A percentile compares a stretch with the other conserved stretches of the same genome.
Evolutionary conservation across 1,139 yeast genomes (phyloP).

Genomic region (Candida freyschussii): DNA sequence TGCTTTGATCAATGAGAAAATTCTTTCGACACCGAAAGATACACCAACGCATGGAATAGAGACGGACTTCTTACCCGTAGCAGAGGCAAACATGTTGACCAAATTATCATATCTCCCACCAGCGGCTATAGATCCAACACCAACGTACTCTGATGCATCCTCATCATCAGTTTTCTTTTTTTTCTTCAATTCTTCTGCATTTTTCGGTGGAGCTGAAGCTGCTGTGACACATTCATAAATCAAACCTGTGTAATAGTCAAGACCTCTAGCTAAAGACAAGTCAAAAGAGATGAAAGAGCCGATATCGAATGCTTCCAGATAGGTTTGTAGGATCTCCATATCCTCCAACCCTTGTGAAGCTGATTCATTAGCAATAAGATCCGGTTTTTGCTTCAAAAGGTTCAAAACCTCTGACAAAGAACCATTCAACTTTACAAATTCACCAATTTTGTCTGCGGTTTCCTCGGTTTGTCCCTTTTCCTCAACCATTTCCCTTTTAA

Average conservation of each 20-base stretch:
- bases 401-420: slow-evolving; percentile 62
- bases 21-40: slow-evolving; percentile 93
- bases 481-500: slow-evolving; percentile 82
- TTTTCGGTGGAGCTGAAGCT: slow-evolving; percentile 90
- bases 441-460: slow-evolving; percentile 90
- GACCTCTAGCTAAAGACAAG: slow-evolving; percentile 91
- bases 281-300: slow-evolving; percentile 70
- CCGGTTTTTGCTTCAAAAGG: slow-evolving; percentile 50
- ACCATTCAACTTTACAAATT: slow-evolving; percentile 82
- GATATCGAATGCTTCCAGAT: slow-evolving; percentile 75
- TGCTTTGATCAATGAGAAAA: slow-evolving; percentile 83
- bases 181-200: slow-evolving; percentile 53
- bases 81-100: slow-evolving; percentile 90
- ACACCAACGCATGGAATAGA: slow-evolving; percentile 96
- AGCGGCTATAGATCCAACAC: slow-evolving; percentile 97
- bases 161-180: slow-evolving; percentile 52
- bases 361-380: slow-evolving; percentile 55
- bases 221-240: slow-evolving; percentile 94
- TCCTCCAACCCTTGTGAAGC: slow-evolving; percentile 82
- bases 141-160: slow-evolving; percentile 94
- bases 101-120: slow-evolving; percentile 97
- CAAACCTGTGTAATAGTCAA: slow-evolving; percentile 94
- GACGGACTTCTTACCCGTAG: slow-evolving; percentile 67
- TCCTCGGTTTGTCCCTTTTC: slow-evolving; percentile 88
- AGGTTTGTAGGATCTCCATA: slow-evolving; percentile 68